Evolutionary conservation across 345 rosid genomes (phyloP), one percentile per base, ranked within the genome.

Genomic region (Durio zibethinus): DNA sequence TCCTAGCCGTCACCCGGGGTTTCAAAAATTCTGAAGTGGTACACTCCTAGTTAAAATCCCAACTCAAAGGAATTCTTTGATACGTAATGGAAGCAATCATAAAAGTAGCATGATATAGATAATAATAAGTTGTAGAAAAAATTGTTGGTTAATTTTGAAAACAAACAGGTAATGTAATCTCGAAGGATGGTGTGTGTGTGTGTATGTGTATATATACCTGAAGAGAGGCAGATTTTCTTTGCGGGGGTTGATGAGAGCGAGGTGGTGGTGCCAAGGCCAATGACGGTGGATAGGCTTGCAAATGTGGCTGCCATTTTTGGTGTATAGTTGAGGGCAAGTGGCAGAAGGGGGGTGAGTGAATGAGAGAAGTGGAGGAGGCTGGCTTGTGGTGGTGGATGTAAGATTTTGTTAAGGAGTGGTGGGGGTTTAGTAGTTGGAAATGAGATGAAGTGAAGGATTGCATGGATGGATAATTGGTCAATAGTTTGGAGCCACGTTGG

Each of bases 191-290:
- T 45, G 50, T 45, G 1, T 14, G 0, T n/a, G n/a, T n/a, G n/a
- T n/a, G n/a, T n/a, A n/a, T n/a, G n/a, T n/a, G n/a, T n/a, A n/a
- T n/a, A n/a, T 1, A 16, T 50, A 94, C 98, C 90, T 77, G 98
- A 72, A 20, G 61, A 50, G 36, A 91, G 86, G 72, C 67, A 35
- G 15, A 67, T 25, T 78, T 29, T 83, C 53, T 35, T 85, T 33
- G 87, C 80, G 7, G 79, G 76, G 31, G 88, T 50, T 50, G 54
- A 54, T 12, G 90, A 74, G 27, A 88, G 85, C 0, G 86, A 76
- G 78, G 89, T 73, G 78, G 87, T 53, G 76, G 83, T 79, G 84
- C 88, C 87, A 18, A 94, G 90, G 77, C 98, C 98, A 27, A 86
- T 72, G 50, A 93, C 88, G 74, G 94, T 76, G 8, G 94, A 84